These are phyloP conservation scores for Asterochloris erici DNA, from an alignment of 139 green algal species.

Conservation along the genomic window DNA sequence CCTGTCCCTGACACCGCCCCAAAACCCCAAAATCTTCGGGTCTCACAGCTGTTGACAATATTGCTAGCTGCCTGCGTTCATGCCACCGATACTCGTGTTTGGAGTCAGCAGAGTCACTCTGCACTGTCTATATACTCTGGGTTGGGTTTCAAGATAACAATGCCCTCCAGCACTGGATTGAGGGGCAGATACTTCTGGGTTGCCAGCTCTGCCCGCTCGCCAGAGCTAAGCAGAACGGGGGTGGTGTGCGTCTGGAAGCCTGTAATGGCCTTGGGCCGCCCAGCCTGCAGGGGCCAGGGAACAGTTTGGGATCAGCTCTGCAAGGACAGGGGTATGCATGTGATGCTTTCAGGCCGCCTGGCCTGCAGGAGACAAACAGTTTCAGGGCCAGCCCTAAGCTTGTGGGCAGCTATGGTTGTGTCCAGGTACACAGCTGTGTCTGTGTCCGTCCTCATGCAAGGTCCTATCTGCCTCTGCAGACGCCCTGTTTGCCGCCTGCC, in stretches of 20 bases:
- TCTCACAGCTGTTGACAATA: no score
- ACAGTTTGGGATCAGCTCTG: background rate
- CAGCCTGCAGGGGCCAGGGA: constrained; percentile 46
- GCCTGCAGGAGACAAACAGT: background rate
- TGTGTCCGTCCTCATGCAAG: no score
- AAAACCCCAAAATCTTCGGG: no score
- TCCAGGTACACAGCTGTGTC: no score
- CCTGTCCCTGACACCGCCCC: no score
- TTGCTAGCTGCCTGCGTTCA: no score
- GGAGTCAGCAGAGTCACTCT: constrained; percentile 21
- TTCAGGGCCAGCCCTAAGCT: background rate
- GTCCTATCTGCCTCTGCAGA: no score
- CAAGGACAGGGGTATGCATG: background rate
- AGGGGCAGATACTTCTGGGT: constrained; percentile 93
- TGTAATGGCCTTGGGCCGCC: constrained; percentile 97
- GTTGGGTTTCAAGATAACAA: constrained; percentile 94
- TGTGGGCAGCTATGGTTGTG: no score
- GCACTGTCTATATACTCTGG: constrained; percentile 90
- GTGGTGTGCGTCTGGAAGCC: constrained; percentile 97
- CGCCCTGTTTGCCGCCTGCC: no score
- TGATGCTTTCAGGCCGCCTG: background rate
- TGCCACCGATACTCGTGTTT: no score
- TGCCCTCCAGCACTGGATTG: constrained; percentile 80
- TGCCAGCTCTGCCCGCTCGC: constrained; percentile 94
- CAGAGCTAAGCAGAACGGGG: constrained; percentile 87